Percentiles rank a stretch among this genome's conserved stretches.
Conservation (phyloP, 768 basidiomycete species). For the Kwoniella sp. region DNA sequence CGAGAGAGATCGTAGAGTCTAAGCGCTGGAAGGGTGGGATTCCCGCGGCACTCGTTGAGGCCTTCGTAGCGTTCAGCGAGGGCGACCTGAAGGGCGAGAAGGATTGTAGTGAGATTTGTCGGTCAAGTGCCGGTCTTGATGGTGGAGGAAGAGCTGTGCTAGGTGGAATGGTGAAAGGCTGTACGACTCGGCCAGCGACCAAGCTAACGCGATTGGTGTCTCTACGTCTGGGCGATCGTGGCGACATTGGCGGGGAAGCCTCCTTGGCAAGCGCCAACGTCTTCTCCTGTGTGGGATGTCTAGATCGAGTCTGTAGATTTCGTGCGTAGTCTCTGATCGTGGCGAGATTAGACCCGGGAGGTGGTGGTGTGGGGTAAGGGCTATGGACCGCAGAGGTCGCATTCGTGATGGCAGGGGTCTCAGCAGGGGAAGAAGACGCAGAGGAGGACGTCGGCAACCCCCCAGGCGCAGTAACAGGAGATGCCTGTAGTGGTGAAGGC, state of each 20-base stretch:
- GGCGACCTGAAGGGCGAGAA: conserved; percentile 47
- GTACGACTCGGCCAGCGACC: conserved; percentile 45
- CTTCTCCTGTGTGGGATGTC: conserved; percentile 16
- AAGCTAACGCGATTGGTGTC: conserved; percentile 39
- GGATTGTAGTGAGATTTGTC: conserved; percentile 35
- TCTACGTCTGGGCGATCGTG: conserved; percentile 33
- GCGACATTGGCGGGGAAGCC: conserved; percentile 28
- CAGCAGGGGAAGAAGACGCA: conserved; percentile 8
- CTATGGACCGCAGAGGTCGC: not conserved
- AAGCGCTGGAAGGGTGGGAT: conserved; percentile 28
- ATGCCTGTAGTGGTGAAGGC: conserved; percentile 35
- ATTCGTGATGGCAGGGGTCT: conserved; percentile 17
- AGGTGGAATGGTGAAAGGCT: conserved; percentile 45
- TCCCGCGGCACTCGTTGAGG: not conserved
- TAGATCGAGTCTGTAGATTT: conserved; percentile 14
- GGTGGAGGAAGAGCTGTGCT: conserved; percentile 40
- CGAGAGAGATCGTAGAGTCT: conserved; percentile 42
- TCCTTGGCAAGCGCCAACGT: conserved; percentile 11
- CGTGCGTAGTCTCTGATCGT: conserved; percentile 36
- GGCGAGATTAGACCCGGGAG: conserved; percentile 18
- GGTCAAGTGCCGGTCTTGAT: conserved; percentile 12
- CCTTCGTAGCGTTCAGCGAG: conserved; percentile 5
- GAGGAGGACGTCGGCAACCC: conserved; percentile 13
- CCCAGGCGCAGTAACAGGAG: conserved; percentile 17
- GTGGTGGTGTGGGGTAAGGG: conserved; percentile 3